Percentiles rank a stretch among this genome's conserved stretches.
Evolutionary conservation across 768 basidiomycete genomes (phyloP).

Genomic region (Sporobolomyces roseus): DNA sequence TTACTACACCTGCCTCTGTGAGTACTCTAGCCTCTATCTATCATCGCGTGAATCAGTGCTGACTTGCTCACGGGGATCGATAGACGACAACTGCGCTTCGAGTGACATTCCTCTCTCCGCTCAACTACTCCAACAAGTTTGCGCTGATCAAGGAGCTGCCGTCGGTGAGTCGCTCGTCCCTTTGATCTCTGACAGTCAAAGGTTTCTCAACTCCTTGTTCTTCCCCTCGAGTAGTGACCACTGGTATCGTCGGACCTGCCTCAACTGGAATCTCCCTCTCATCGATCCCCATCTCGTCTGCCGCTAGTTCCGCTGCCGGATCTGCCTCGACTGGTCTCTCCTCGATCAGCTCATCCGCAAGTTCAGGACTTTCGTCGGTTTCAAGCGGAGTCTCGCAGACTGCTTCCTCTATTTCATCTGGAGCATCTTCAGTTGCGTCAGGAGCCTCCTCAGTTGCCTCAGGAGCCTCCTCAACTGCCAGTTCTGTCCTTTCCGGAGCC

Average conservation of each 20-base stretch:
- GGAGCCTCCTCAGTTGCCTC: not conserved
- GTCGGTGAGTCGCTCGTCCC: not conserved
- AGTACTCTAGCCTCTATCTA: too few relatives aligned
- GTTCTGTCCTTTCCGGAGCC: not conserved
- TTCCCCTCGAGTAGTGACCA: not conserved
- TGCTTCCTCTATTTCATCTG: not conserved
- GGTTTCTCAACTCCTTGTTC: too few relatives aligned
- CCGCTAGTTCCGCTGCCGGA: not conserved
- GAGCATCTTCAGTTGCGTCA: not conserved
- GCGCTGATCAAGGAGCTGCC: slow-evolving; percentile 13
- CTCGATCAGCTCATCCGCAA: not conserved
- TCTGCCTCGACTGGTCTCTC: not conserved
- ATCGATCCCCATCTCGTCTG: not conserved
- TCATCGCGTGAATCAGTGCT: too few relatives aligned
- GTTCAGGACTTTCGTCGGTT: not conserved
- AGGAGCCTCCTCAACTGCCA: not conserved
- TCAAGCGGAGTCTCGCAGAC: not conserved
- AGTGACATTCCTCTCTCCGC: slow-evolving; percentile 12
- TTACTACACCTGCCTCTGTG: slow-evolving; percentile 20
- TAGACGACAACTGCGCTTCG: slow-evolving; percentile 11
- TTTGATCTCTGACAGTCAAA: too few relatives aligned
- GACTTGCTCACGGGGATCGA: not conserved
- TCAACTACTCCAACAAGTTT: slow-evolving; percentile 21
- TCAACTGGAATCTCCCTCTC: slow-evolving; percentile 3
- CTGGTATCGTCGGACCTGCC: slow-evolving; percentile 9